Percentiles rank a stretch among this genome's conserved stretches.
Evolutionary conservation across 768 basidiomycete species (phyloP).

Genomic region (Rhodotorula babjevae): DNA sequence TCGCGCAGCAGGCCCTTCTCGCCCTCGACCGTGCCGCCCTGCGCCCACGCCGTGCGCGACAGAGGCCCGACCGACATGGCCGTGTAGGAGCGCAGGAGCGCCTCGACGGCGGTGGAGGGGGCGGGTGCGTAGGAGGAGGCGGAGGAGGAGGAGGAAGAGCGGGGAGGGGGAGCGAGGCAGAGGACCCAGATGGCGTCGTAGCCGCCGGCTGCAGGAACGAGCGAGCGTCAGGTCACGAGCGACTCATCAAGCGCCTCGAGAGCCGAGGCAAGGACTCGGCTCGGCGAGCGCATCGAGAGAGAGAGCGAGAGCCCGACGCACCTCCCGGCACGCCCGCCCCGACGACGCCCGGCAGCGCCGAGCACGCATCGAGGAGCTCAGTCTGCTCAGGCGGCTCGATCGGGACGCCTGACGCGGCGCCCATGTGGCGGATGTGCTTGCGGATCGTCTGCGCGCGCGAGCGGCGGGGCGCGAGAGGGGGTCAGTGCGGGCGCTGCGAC

Average conservation of each 20-base stretch:
- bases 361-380: constrained; percentile 68
- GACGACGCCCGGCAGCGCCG: constrained; percentile 73
- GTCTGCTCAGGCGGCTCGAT: constrained; percentile 91
- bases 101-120: constrained; percentile 48
- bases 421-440: constrained; percentile 76
- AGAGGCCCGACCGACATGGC: constrained; percentile 50
- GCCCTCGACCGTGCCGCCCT: constrained; percentile 37
- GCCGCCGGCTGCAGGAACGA: constrained; percentile 67
- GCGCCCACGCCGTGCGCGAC: constrained; percentile 43
- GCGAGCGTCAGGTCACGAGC: neutral
- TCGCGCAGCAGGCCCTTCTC: constrained; percentile 27
- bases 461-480: too few relatives aligned
- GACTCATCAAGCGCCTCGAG: too few relatives aligned
- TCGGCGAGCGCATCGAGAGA: neutral
- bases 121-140: constrained; percentile 50
- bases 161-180: constrained; percentile 58
- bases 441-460: constrained; percentile 63
- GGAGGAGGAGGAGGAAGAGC: constrained; percentile 38
- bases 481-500: neutral
- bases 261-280: too few relatives aligned
- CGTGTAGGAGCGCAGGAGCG: constrained; percentile 46
- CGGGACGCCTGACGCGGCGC: constrained; percentile 65
- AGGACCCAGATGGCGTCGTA: constrained; percentile 96
- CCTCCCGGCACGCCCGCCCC: constrained; percentile 96
- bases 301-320: constrained; percentile 48